Percentiles rank a stretch among this genome's conserved stretches.
phyloP scores from a whole-genome alignment of 768 basidiomycete genomes.

The Amanita rimosa region DNA sequence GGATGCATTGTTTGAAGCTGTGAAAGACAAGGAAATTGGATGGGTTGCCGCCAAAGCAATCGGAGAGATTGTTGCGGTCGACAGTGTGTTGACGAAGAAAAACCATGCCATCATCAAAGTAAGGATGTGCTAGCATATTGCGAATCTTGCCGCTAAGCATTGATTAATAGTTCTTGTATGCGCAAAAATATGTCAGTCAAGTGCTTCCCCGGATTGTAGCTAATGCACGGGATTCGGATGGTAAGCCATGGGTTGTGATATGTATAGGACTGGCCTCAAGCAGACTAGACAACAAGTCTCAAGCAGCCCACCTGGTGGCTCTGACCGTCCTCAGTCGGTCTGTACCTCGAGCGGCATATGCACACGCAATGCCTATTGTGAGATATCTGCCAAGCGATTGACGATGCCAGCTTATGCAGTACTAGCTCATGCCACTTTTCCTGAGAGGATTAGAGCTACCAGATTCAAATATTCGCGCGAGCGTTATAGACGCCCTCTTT shows the following conservation, averaged over 20 bases:
- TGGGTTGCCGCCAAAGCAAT: slow-evolving; percentile 70
- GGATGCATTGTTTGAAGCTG: slow-evolving; percentile 56
- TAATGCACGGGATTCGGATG: slow-evolving; percentile 43
- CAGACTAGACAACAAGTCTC: slow-evolving; percentile 35
- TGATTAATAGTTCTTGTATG: slow-evolving; percentile 47
- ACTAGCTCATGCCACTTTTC: slow-evolving; percentile 79
- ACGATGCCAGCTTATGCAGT: not conserved
- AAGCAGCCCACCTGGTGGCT: slow-evolving; percentile 70
- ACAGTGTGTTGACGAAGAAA: slow-evolving; percentile 59
- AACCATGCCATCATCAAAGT: slow-evolving; percentile 78
- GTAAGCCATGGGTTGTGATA: slow-evolving; percentile 23
- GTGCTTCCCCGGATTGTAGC: slow-evolving; percentile 67
- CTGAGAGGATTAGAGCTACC: slow-evolving; percentile 75
- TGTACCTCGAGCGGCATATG: slow-evolving; percentile 67
- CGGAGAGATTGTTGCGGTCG: slow-evolving; percentile 51
- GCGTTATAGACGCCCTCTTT: slow-evolving; percentile 67
- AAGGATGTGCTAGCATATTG: slow-evolving; percentile 8
- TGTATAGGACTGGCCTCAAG: not conserved
- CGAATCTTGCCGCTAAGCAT: not conserved
- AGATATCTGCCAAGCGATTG: slow-evolving; percentile 9
- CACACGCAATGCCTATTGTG: slow-evolving; percentile 54
- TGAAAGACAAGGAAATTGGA: slow-evolving; percentile 52
- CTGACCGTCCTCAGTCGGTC: slow-evolving; percentile 72
- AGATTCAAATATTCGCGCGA: slow-evolving; percentile 59
- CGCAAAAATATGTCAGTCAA: slow-evolving; percentile 62